Base-by-base conservation (phyloP, 495 filamentous ascomycete genomes). In the Xylaria longipes region DNA sequence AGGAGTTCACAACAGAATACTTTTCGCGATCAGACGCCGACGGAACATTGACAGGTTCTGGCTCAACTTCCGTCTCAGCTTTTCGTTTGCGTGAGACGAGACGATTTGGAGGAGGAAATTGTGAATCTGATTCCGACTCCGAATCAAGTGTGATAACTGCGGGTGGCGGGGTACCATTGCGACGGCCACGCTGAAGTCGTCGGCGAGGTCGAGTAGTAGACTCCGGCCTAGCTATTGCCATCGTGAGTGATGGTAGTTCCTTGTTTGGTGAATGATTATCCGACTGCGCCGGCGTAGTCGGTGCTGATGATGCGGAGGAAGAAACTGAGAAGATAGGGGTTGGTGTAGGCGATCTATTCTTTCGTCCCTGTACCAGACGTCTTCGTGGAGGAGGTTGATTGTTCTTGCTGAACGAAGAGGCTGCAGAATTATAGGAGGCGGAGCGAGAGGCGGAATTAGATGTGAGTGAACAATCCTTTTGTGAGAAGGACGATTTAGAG, bases 161-260 rank as follows among this genome's bases (percentile, higher is more conserved):
- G 76, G 83, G 78, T 12, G 87, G 84, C 11, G 87, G 84, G 6
- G 83, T 77, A 1, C 73, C 77, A 57, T 85, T 84, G 58, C 85
- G 85, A n/a, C 83, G 80, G n/a, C 90, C 89, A 75, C 88, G 85
- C 14, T 91, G 79, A n/a, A 92, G 85, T 56, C 85, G 83, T 57
- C 85, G 81, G 61, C 84, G 83, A 41, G 62, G 71, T 8, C 45
- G 60, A 33, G 73, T 41, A 12, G 66, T 72, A 63, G 85, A 84
- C 70, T 81, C 72, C 8, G 81, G 74, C 11, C 77, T 31, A 17
- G 31, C 43, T 43, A 22, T 27, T n/a, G 70, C 58, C 67, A 50
- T 69, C 15, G 31, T 22, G 17, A 14, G 43, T 25, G 61, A 12
- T 31, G 33, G 20, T 46, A n/a, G n/a, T 43, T 56, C 20, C 31